phyloP scores from a whole-genome alignment of 768 basidiomycete genomes.

The Mycena olivaceomarginata region DNA sequence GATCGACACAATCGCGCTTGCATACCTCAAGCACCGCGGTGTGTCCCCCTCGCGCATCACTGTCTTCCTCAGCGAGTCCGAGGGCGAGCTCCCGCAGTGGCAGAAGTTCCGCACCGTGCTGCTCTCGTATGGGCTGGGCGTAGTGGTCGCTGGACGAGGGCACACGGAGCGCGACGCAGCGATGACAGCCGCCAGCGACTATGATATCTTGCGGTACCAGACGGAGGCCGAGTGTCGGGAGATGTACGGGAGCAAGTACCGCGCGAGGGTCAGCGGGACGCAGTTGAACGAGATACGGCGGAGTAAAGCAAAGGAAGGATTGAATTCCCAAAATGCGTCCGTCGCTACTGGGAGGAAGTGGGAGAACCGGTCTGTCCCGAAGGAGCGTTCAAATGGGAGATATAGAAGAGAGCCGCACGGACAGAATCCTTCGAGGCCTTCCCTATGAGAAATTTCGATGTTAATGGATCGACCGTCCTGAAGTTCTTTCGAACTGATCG shows the following conservation, averaged over 20 bases:
- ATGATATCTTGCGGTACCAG: conserved; percentile 54
- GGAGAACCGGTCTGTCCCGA: too few species aligned
- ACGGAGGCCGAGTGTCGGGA: conserved; percentile 50
- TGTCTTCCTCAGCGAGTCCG: conserved; percentile 46
- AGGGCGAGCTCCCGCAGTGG: conserved; percentile 33
- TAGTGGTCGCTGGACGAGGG: conserved; percentile 46
- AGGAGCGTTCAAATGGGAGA: too few species aligned
- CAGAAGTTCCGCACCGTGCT: background rate
- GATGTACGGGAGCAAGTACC: conserved; percentile 47
- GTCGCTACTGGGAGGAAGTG: too few species aligned
- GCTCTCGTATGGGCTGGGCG: conserved; percentile 37
- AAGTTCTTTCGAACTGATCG: too few species aligned
- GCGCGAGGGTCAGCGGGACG: conserved; percentile 49
- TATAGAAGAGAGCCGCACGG: too few species aligned
- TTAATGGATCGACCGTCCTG: too few species aligned
- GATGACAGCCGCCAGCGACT: conserved; percentile 53
- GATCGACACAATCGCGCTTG: conserved; percentile 46
- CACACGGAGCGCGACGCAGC: conserved; percentile 52
- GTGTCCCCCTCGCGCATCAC: conserved; percentile 43
- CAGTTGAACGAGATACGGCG: conserved; percentile 53
- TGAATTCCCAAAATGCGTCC: too few species aligned
- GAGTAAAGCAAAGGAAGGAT: background rate
- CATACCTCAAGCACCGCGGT: conserved; percentile 39
- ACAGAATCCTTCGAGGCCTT: too few species aligned
- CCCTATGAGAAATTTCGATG: too few species aligned